phyloP scores from a whole-genome alignment of 1,284 basidiomycete species.

The Jaminaea rosea region DNA sequence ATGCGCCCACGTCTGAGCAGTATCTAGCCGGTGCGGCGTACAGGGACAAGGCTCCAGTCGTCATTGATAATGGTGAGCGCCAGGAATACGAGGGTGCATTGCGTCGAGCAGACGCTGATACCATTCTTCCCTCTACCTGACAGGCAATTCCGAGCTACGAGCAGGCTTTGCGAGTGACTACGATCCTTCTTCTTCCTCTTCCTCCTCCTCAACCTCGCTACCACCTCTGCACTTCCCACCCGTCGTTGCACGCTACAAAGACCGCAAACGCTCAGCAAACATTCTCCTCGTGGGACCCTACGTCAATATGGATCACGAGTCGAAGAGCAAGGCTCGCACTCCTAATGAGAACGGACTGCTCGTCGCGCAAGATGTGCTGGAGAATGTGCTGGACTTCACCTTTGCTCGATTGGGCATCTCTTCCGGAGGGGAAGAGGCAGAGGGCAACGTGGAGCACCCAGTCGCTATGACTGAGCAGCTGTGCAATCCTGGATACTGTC shows the following conservation, averaged over 20 bases:
- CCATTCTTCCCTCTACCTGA: not conserved
- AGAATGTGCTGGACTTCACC: constrained; percentile 85
- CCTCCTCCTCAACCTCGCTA: constrained; percentile 53
- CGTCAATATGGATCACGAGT: constrained; percentile 37
- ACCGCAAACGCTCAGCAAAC: constrained; percentile 32
- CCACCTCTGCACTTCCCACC: constrained; percentile 35
- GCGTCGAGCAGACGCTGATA: not conserved
- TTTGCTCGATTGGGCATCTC: constrained; percentile 80
- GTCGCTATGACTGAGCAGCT: constrained; percentile 89
- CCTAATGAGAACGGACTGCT: constrained; percentile 43
- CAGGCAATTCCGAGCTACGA: constrained; percentile 67
- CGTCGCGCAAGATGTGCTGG: constrained; percentile 55
- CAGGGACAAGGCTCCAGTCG: constrained; percentile 52
- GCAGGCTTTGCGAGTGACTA: constrained; percentile 67
- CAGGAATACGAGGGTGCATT: not conserved
- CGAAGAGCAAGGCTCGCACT: constrained; percentile 27
- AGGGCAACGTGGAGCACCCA: constrained; percentile 66
- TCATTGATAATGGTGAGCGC: constrained; percentile 73
- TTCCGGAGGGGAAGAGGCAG: constrained; percentile 50
- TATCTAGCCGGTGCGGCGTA: not conserved
- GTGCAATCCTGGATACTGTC: constrained; percentile 78
- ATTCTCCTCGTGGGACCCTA: constrained; percentile 39
- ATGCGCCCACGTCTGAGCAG: not conserved
- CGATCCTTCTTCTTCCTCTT: constrained; percentile 30
- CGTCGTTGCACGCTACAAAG: constrained; percentile 36